Conservation (phyloP, 176 grass and related monocot species). For the Dactylis glomerata region DNA sequence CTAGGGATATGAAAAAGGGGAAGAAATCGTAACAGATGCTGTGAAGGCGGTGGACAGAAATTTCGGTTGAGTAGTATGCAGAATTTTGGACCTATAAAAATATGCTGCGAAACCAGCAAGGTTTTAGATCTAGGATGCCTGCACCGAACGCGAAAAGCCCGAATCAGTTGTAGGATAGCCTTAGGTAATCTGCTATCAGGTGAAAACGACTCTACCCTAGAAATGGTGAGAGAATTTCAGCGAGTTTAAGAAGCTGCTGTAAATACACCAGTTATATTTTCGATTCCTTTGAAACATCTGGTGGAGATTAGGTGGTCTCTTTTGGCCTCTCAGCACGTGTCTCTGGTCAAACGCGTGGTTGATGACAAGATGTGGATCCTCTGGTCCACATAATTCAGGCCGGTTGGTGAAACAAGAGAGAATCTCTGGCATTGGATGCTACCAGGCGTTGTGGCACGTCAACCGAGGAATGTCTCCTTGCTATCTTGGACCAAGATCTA, state of each 20-base stretch:
- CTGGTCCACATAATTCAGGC: background rate
- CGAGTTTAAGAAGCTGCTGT: slow-evolving; percentile 25
- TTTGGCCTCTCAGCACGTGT: background rate
- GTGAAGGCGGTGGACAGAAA: background rate
- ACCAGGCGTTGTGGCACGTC: background rate
- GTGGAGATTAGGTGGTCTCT: background rate
- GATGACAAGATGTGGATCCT: background rate
- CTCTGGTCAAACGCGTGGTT: background rate
- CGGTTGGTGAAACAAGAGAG: background rate
- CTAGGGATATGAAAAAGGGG: slow-evolving; percentile 38
- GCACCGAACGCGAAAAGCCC: background rate
- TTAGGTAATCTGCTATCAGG: background rate
- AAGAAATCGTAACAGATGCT: slow-evolving; percentile 33
- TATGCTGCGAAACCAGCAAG: background rate
- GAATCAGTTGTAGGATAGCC: background rate
- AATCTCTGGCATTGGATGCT: background rate
- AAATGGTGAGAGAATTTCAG: background rate
- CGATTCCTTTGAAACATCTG: background rate
- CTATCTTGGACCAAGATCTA: too few species aligned
- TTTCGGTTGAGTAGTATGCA: background rate
- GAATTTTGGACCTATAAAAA: slow-evolving; percentile 17
- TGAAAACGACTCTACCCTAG: background rate
- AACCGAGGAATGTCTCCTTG: too few species aligned
- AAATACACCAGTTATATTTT: slow-evolving; percentile 27
- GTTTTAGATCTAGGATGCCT: slow-evolving; percentile 11